Conservation (phyloP, 768 basidiomycete species). For the Grammothele lineata region DNA sequence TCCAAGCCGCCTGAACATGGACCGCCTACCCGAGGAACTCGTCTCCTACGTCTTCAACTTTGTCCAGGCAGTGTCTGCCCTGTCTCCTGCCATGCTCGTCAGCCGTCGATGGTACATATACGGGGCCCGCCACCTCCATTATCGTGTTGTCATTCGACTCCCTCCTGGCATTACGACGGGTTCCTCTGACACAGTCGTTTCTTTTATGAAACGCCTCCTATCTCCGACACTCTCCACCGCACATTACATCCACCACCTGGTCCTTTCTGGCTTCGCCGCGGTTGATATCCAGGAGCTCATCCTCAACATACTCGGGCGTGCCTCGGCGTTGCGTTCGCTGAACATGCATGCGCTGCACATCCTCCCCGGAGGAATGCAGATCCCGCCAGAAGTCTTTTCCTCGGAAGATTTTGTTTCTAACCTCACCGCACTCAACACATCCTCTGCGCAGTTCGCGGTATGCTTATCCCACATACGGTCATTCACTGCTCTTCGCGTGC, state of each 20-base stretch:
- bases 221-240: conserved; percentile 13
- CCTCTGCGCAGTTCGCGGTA: conserved; percentile 1
- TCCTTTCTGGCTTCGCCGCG: conserved; percentile 6
- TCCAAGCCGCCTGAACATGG: neutral
- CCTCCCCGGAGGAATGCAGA: neutral
- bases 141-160: conserved; percentile 8
- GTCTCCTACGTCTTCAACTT: conserved; percentile 10
- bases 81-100: conserved; percentile 15
- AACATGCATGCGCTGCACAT: conserved; percentile 7
- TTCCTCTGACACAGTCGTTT: conserved; percentile 5
- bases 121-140: conserved; percentile 16
- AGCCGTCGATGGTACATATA: conserved; percentile 10
- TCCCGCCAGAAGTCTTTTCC: conserved; percentile 2
- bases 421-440: conserved; percentile 20
- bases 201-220: conserved; percentile 9
- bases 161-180: neutral
- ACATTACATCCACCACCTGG: conserved; percentile 14
- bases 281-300: conserved; percentile 6
- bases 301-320: conserved; percentile 5
- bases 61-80: neutral
- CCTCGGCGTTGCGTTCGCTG: conserved; percentile 13
- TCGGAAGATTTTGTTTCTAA: conserved; percentile 15
- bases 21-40: conserved; percentile 11
- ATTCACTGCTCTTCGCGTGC: conserved; percentile 2
- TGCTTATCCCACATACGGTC: neutral